These are phyloP conservation scores for Mucor mucedo DNA, from an alignment of 371 early-diverging fungal genomes.

Conservation along the genomic window DNA sequence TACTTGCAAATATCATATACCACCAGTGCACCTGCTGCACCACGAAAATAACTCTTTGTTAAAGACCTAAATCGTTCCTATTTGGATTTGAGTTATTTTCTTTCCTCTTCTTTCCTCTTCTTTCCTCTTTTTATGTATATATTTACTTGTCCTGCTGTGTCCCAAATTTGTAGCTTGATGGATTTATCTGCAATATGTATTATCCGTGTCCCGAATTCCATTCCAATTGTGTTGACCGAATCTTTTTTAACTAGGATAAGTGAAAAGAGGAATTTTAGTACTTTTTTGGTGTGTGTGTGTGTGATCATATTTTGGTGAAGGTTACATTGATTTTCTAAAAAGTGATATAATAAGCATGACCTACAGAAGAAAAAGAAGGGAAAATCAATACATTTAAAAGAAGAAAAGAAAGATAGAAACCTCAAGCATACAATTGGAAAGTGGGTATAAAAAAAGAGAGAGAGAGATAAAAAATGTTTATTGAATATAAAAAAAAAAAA, in stretches of 20 bases:
- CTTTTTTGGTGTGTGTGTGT: background rate
- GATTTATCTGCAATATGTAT: conserved; percentile 67
- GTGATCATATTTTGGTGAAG: no score
- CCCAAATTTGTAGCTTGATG: conserved; percentile 86
- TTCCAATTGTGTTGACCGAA: conserved; percentile 72
- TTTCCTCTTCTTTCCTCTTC: no score
- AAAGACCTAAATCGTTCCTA: conserved; percentile 85
- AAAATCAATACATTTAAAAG: conserved; percentile 1
- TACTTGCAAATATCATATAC: conserved; percentile 75
- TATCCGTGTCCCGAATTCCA: conserved; percentile 72
- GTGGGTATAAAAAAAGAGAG: background rate
- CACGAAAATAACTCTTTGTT: conserved; percentile 75
- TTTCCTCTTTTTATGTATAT: background rate
- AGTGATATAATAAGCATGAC: conserved; percentile 70
- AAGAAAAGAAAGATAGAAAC: background rate
- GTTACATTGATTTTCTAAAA: conserved; percentile 69
- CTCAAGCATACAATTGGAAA: background rate
- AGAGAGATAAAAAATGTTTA: background rate
- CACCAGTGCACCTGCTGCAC: conserved; percentile 72
- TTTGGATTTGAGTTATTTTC: background rate
- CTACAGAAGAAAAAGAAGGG: conserved; percentile 30
- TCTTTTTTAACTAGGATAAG: conserved; percentile 59
- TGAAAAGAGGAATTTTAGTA: background rate
- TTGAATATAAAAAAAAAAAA: background rate
- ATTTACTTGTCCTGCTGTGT: conserved; percentile 82